Evolutionary conservation across 169 alveolate species (phyloP).

Genomic region (Miamiensis avidus): DNA sequence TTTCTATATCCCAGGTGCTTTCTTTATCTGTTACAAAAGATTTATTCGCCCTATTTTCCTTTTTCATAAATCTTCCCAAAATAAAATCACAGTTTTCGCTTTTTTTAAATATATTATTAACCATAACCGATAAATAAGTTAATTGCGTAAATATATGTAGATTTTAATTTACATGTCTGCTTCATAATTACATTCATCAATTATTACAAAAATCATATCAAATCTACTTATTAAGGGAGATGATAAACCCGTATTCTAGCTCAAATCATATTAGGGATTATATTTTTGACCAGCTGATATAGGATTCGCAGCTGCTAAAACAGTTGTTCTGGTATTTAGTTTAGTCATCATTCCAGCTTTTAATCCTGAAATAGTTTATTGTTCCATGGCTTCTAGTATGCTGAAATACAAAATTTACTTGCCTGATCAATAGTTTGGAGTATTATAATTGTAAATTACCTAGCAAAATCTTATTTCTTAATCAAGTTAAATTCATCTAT

Average conservation of each 20-base stretch:
- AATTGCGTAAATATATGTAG: conserved; percentile 15
- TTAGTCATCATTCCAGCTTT: conserved; percentile 83
- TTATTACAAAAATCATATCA: conserved; percentile 68
- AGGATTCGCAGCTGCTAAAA: conserved; percentile 80
- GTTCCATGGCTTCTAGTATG: conserved; percentile 96
- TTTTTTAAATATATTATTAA: too few relatives aligned
- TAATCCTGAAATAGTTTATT: conserved; percentile 92
- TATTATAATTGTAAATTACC: not conserved
- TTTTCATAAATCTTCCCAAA: conserved; percentile 39
- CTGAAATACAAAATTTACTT: conserved; percentile 60
- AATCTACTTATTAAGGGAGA: conserved; percentile 73
- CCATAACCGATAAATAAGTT: conserved; percentile 21
- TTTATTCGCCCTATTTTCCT: conserved; percentile 28
- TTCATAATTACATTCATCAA: conserved; percentile 57
- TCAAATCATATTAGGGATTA: conserved; percentile 47
- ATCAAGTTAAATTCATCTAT: conserved; percentile 92
- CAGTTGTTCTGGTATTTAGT: conserved; percentile 77
- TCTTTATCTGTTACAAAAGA: not conserved
- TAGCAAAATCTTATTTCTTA: conserved; percentile 1
- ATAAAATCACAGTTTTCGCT: conserved; percentile 29
- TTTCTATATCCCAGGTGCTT: conserved; percentile 42
- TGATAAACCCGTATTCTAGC: conserved; percentile 62
- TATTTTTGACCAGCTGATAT: conserved; percentile 46
- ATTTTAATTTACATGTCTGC: conserved; percentile 33
- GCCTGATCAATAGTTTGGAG: too few relatives aligned